Base-by-base conservation (phyloP, 1,284 basidiomycete genomes). In the Singerocomus rubriflavus region DNA sequence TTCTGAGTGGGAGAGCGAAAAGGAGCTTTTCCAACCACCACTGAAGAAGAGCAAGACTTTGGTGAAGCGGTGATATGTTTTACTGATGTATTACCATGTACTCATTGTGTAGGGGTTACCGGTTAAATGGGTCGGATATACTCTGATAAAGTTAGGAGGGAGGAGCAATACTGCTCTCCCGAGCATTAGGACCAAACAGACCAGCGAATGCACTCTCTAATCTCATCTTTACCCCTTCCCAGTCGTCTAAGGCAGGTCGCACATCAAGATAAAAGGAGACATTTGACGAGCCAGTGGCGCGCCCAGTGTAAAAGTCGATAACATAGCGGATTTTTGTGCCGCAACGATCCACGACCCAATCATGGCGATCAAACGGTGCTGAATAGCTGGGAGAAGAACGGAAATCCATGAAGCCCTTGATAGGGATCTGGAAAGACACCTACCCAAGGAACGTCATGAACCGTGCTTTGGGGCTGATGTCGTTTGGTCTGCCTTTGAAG, bases 251-350 rank as follows among this genome's bases (percentile, higher is more conserved):
- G 2, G 96, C 95, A 1, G 96, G 96, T 42, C 96, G 79, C 11
- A 93, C 94, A 63, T 99, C 97, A 36, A 99, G 80, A 69, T 89
- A 97, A 71, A 99, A 99, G 5, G 93, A 85, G 17, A 82, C 64
- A 48, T 71, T 70, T 11, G 73, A 66, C 26, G 71, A 58, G 30
- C 66, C 68, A 40, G 73, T 69, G 29, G 74, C 72, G 51, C 80
- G 84, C n/a, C 97, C 96, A 0, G 93, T 90, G 75, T 99, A 99
- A 68, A 98, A 99, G 71, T 99, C 96, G 59, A 99, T 98, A 51
- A 99, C 85, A 73, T 99, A 99, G 55, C 96, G 85, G 63, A 95
- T 78, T 48, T 84, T 84, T 3, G 81, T 82, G 3, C 94, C 94
- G 63, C 92, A 94, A 29, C 97, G 84, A 68, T 98, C 93, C 38